Conservation (phyloP, 371 early-diverging fungal species). For the Apophysomyces trapeziformis region DNA sequence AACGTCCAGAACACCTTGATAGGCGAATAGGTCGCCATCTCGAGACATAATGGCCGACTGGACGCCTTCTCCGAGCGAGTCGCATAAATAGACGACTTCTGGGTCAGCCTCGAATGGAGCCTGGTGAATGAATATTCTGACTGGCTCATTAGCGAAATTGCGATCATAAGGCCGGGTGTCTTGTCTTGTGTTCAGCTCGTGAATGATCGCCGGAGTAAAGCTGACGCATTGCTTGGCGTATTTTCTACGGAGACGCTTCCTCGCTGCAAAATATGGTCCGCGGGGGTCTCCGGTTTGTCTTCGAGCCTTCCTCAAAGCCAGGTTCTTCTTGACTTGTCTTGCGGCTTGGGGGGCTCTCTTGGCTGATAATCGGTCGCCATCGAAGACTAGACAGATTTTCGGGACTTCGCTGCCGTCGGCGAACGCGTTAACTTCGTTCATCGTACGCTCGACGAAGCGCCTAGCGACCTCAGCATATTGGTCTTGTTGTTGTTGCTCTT, state of each 20-base stretch:
- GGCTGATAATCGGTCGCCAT: background rate
- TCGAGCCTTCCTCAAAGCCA: background rate
- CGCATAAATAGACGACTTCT: slow-evolving; percentile 13
- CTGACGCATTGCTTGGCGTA: slow-evolving; percentile 6
- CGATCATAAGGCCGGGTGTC: background rate
- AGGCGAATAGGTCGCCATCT: slow-evolving; percentile 18
- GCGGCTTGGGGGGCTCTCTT: background rate
- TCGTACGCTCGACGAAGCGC: background rate
- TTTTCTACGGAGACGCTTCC: slow-evolving; percentile 2
- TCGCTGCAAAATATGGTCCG: background rate
- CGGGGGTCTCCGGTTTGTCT: background rate
- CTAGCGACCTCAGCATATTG: background rate
- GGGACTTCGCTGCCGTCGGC: background rate
- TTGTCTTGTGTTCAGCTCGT: slow-evolving; percentile 3
- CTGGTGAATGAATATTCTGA: background rate
- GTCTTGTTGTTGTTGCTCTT: background rate
- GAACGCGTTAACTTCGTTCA: background rate
- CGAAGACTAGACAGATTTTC: background rate
- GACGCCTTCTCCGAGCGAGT: too few relatives aligned
- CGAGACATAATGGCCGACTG: too few relatives aligned
- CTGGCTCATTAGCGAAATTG: background rate
- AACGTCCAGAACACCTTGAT: slow-evolving; percentile 14
- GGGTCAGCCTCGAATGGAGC: slow-evolving; percentile 16
- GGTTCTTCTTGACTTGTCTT: background rate
- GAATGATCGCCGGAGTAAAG: background rate